Evolutionary conservation across 768 basidiomycete genomes (phyloP).

Genomic region (Neoboletus magnificus): DNA sequence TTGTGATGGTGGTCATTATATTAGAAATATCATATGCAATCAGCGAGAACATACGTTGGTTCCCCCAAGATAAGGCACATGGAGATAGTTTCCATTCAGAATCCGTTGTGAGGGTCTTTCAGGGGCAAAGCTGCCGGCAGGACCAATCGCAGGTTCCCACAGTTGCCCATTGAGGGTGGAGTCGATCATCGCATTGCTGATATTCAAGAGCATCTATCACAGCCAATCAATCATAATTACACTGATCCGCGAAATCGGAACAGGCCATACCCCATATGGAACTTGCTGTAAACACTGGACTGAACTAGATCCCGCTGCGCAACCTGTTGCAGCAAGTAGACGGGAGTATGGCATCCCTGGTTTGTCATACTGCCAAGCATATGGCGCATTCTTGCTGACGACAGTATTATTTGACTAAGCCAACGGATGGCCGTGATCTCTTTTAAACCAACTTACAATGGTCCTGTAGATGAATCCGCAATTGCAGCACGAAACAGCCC

Average conservation of each 20-base stretch:
- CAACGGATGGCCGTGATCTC: background rate
- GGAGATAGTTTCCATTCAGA: constrained; percentile 46
- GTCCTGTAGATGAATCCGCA: constrained; percentile 18
- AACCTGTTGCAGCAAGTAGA: constrained; percentile 45
- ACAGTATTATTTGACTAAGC: background rate
- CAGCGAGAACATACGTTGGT: constrained; percentile 41
- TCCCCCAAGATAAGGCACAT: constrained; percentile 53
- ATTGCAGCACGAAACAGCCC: constrained; percentile 15
- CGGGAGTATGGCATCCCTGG: constrained; percentile 49
- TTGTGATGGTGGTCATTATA: too few species aligned
- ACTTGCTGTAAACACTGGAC: constrained; percentile 39
- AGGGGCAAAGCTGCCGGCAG: constrained; percentile 46
- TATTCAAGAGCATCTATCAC: constrained; percentile 47
- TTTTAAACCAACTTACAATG: constrained; percentile 13
- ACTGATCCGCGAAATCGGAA: background rate
- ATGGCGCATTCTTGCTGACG: constrained; percentile 49
- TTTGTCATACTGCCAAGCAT: constrained; percentile 45
- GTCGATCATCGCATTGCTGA: constrained; percentile 45
- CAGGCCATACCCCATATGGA: constrained; percentile 11
- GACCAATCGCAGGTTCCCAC: constrained; percentile 57
- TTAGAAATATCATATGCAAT: background rate
- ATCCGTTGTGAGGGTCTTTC: constrained; percentile 46
- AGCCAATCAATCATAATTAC: background rate
- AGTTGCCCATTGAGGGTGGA: constrained; percentile 49
- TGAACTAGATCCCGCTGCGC: constrained; percentile 37